Conservation (phyloP, 2,329 filamentous ascomycete species). For the Pestalotiopsis fici region DNA sequence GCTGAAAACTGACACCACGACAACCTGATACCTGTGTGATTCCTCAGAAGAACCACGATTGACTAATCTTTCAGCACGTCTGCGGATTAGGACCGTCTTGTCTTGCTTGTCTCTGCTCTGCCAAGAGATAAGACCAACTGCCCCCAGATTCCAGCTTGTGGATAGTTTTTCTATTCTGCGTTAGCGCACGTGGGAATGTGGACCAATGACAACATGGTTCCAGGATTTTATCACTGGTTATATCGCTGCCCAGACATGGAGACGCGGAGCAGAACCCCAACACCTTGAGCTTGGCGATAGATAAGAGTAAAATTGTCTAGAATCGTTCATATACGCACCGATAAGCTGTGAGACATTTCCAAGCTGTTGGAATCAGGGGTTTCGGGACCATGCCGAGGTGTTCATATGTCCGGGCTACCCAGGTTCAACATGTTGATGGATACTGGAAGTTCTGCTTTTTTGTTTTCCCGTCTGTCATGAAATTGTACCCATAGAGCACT, state of each 20-base stretch:
- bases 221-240: background rate
- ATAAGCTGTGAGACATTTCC: background rate
- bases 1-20: too few relatives aligned
- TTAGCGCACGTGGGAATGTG: background rate
- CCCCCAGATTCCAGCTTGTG: background rate
- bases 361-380: background rate
- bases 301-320: background rate
- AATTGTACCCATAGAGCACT: background rate
- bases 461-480: background rate
- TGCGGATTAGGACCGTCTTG: background rate
- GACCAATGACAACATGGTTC: background rate
- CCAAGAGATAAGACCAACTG: slow-evolving; percentile 6
- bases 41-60: too few relatives aligned
- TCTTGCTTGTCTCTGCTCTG: background rate
- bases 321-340: background rate
- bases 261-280: background rate
- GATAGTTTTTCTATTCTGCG: slow-evolving; percentile 5
- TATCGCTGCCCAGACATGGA: background rate
- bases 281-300: background rate
- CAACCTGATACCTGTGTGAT: too few relatives aligned
- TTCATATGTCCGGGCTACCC: background rate
- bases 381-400: background rate
- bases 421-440: background rate
- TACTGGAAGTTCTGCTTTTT: background rate
- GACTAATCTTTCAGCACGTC: too few relatives aligned